phyloP scores from a whole-genome alignment of 75 land plant genomes.

The Selaginella tamariscina region DNA sequence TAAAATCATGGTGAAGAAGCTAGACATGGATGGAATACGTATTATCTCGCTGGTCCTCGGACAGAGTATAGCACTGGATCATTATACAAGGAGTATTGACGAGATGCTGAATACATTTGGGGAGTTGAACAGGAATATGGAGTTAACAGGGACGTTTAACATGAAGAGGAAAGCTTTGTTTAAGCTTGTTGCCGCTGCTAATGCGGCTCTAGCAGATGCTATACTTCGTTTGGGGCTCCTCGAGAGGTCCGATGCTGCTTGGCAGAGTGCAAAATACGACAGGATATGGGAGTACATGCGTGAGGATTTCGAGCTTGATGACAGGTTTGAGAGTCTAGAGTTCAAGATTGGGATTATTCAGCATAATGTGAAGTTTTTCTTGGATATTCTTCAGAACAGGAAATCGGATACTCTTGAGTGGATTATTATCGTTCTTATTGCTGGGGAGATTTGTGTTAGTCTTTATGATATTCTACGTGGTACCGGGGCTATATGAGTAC shows the following conservation, averaged over 20 bases:
- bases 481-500: not conserved
- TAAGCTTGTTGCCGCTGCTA: conserved; percentile 80
- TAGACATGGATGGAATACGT: conserved; percentile 73
- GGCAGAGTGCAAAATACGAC: conserved; percentile 26
- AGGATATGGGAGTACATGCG: conserved; percentile 34
- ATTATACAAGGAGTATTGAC: conserved; percentile 77
- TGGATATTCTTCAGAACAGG: conserved; percentile 28
- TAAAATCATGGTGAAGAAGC: conserved; percentile 46
- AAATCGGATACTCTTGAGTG: conserved; percentile 27
- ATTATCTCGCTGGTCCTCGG: conserved; percentile 72
- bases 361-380: conserved; percentile 29
- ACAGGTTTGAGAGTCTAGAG: conserved; percentile 30
- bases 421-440: conserved; percentile 28
- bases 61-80: conserved; percentile 84
- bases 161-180: conserved; percentile 66
- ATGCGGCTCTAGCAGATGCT: conserved; percentile 77
- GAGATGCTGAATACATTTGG: conserved; percentile 72
- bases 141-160: conserved; percentile 66
- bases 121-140: conserved; percentile 72
- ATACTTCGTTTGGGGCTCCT: conserved; percentile 77
- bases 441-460: conserved; percentile 29
- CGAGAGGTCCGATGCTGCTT: conserved; percentile 48
- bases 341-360: conserved; percentile 29
- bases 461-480: conserved; percentile 17
- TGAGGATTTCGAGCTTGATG: conserved; percentile 32